Evolutionary conservation across 164 flowering plant species (phyloP).

Genomic region (Kingdonia uniflora): DNA sequence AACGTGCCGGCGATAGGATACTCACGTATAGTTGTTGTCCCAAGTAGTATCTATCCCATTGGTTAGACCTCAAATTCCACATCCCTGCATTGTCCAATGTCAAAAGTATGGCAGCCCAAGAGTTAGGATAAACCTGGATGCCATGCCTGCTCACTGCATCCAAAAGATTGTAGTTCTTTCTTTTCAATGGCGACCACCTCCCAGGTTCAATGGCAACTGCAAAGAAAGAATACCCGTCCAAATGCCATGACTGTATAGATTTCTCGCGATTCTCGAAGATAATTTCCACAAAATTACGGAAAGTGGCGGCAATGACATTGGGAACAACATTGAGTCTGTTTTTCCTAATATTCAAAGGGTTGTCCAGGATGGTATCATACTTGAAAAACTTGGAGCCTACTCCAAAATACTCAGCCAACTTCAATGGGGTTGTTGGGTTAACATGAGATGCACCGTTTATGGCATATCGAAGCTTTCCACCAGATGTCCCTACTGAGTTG

Average conservation of each 20-base stretch:
- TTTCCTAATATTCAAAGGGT: neutral
- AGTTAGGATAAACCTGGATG: neutral
- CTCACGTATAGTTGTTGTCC: neutral
- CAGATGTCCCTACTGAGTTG: neutral
- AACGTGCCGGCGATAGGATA: neutral
- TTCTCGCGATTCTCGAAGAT: neutral
- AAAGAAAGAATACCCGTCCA: neutral
- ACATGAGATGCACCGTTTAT: neutral
- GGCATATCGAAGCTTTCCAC: neutral
- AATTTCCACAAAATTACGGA: neutral
- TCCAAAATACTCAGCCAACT: constrained; percentile 1
- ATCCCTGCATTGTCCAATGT: neutral
- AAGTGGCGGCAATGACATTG: neutral
- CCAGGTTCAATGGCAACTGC: neutral
- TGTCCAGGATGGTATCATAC: neutral
- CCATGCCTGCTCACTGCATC: neutral
- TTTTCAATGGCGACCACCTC: neutral
- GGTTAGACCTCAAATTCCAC: neutral
- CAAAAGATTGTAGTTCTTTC: neutral
- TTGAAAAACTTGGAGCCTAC: neutral
- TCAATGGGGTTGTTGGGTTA: neutral
- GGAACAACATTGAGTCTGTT: neutral
- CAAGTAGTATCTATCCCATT: neutral
- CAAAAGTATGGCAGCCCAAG: neutral
- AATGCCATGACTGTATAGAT: neutral